Evolutionary conservation across 2,329 filamentous ascomycete species (phyloP).

Genomic region (Herpotrichia juniperi): DNA sequence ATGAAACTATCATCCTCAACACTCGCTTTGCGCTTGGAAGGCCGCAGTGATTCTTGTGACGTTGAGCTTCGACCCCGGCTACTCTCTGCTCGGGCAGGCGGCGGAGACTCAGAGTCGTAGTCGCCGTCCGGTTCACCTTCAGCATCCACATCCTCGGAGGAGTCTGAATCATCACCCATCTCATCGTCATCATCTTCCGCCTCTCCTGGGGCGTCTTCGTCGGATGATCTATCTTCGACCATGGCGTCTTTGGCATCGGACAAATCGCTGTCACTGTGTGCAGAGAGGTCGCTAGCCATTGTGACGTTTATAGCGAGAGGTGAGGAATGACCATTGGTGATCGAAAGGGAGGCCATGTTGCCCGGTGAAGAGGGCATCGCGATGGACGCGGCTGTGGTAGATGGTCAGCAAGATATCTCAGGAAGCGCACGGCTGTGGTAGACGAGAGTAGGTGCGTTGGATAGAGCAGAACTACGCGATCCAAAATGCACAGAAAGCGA

Average conservation of each 20-base stretch:
- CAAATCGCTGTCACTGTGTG: constrained; percentile 75
- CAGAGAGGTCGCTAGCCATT: constrained; percentile 52
- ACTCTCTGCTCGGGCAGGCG: constrained; percentile 47
- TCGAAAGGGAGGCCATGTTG: constrained; percentile 67
- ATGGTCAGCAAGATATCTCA: constrained; percentile 51
- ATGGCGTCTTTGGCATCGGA: constrained; percentile 71
- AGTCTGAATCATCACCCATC: constrained; percentile 52
- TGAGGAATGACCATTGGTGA: constrained; percentile 70
- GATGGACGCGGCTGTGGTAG: constrained; percentile 64
- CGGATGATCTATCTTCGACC: constrained; percentile 46
- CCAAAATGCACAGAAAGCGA: constrained; percentile 43
- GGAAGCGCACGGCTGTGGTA: constrained; percentile 35
- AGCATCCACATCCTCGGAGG: constrained; percentile 57
- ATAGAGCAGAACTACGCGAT: constrained; percentile 52
- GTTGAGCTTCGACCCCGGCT: constrained; percentile 67
- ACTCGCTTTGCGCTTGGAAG: constrained; percentile 68
- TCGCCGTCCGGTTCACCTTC: constrained; percentile 66
- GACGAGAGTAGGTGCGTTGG: constrained; percentile 42
- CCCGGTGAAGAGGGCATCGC: constrained; percentile 66
- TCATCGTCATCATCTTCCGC: constrained; percentile 52
- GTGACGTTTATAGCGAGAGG: constrained; percentile 57
- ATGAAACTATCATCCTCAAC: constrained; percentile 84
- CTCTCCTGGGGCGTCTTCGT: constrained; percentile 48
- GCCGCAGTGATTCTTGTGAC: constrained; percentile 73
- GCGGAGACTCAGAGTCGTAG: constrained; percentile 71